Percentiles rank a stretch among this genome's conserved stretches.
phyloP scores from a whole-genome alignment of 2,329 filamentous ascomycete species.

The Phaeosphaeriaceae sp. region DNA sequence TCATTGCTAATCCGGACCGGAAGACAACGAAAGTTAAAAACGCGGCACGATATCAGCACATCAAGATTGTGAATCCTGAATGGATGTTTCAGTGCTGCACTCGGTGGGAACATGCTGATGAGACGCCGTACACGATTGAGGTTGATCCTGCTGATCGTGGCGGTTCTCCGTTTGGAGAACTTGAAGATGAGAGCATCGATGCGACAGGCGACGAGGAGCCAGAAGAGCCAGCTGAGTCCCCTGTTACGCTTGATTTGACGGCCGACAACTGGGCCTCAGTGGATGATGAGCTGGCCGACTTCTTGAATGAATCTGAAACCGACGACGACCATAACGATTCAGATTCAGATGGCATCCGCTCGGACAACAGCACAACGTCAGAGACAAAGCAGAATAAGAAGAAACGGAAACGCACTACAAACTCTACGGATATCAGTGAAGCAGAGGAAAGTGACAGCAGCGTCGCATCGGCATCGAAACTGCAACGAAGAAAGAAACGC shows the following conservation, averaged over 20 bases:
- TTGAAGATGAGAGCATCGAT: slow-evolving; percentile 53
- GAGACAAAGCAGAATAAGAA: slow-evolving; percentile 33
- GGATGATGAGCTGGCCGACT: slow-evolving; percentile 77
- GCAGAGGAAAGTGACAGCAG: slow-evolving; percentile 52
- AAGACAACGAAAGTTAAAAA: slow-evolving; percentile 91
- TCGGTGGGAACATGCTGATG: slow-evolving; percentile 81
- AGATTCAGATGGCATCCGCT: slow-evolving; percentile 43
- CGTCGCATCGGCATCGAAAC: slow-evolving; percentile 44
- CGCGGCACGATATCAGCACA: slow-evolving; percentile 76
- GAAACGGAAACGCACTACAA: slow-evolving; percentile 46
- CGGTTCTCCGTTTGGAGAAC: slow-evolving; percentile 46
- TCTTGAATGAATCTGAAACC: slow-evolving; percentile 61
- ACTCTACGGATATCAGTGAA: slow-evolving; percentile 43
- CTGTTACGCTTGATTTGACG: slow-evolving; percentile 32
- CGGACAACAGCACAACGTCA: slow-evolving; percentile 35
- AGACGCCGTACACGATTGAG: slow-evolving; percentile 79
- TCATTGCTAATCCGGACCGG: slow-evolving; percentile 72
- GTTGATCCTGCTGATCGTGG: slow-evolving; percentile 69
- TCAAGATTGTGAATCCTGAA: slow-evolving; percentile 89
- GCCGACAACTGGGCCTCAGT: slow-evolving; percentile 53
- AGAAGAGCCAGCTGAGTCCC: slow-evolving; percentile 33
- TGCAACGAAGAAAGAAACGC: slow-evolving; percentile 57
- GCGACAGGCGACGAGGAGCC: slow-evolving; percentile 47
- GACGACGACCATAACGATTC: slow-evolving; percentile 38
- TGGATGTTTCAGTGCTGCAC: slow-evolving; percentile 88